Conservation (phyloP, 257 asterid genomes). For the Plantago elongata region DNA sequence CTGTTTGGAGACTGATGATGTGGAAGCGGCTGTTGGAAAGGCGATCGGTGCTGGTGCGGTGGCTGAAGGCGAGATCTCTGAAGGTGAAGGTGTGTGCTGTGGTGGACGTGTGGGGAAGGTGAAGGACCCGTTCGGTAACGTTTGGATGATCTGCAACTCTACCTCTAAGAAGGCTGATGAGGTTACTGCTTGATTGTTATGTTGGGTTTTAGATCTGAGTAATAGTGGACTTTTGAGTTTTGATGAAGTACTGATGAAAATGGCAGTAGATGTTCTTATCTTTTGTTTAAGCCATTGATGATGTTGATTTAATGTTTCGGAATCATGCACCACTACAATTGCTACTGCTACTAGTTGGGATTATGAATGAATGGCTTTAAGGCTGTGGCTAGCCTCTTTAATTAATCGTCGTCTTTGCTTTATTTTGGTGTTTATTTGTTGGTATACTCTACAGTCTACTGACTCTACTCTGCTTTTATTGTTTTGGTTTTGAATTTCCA, state of each 20-base stretch:
- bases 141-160: constrained; percentile 53
- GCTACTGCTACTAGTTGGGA: too few species aligned
- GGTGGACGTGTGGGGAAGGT: constrained; percentile 62
- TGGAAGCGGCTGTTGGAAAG: constrained; percentile 51
- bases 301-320: too few species aligned
- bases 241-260: too few species aligned
- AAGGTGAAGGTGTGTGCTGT: constrained; percentile 41
- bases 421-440: too few species aligned
- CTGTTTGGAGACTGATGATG: constrained; percentile 56
- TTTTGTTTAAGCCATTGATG: too few species aligned
- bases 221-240: not conserved
- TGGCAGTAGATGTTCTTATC: not conserved
- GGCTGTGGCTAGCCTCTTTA: too few species aligned
- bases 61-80: constrained; percentile 34
- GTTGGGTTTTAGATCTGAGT: not conserved
- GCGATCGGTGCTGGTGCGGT: constrained; percentile 63
- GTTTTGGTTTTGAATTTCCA: too few species aligned
- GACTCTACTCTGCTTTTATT: too few species aligned
- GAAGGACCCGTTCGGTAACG: constrained; percentile 68
- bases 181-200: constrained; percentile 33
- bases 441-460: too few species aligned
- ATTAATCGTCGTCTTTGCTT: too few species aligned
- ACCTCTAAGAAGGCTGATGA: constrained; percentile 32
- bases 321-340: too few species aligned
- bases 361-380: too few species aligned